Evolutionary conservation across 2,329 filamentous ascomycete genomes (phyloP), one percentile per base, ranked within the genome.

Genomic region (Trichoderma endophyticum): DNA sequence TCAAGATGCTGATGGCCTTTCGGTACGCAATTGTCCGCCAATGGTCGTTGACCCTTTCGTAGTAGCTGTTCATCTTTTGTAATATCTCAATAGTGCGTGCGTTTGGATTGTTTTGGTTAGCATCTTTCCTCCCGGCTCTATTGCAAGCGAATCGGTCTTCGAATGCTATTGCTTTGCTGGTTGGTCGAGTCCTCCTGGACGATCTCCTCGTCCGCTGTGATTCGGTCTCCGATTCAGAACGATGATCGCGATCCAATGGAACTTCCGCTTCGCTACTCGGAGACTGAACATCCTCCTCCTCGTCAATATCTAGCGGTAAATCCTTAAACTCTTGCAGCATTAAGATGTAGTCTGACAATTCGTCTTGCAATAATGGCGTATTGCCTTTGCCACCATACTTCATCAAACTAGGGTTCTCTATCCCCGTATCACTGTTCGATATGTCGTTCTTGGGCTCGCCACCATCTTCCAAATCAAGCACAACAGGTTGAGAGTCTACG

Each of bases 1-100:
- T 89, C 14, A 98, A 85, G 3, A 89, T 92, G n/a, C 85, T 84
- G 66, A 97, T 92, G 14, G 89, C 93, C 79, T 91, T 93, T 39
- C 93, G 90, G 79, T 97, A 98, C 5, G 92, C 91, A 1, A 88
- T 83, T 0, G 87, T 87, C 3, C 94, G 89, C 92, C 93, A 98
- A 43, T 89, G 87, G 77, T 98, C 94, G 51, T 90, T 86, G n/a
- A 88, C 89, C 7, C 90, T 86, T 5, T 87, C 87, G 79, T 97
- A 97, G 80, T 95, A 92, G 68, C 91, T 87, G 56, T 89, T 87
- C 93, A 98, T 94, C 75, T 92, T 86, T 76, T 94, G 88, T 6
- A 98, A 84, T 2, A 96, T 84, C 61, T 92, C 87, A 65, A 97
- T 94, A 0, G 93, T 97, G 14, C 87, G 84, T 1, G 84, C 83